phyloP scores from a whole-genome alignment of 495 filamentous ascomycete genomes.

The Lophium mytilinum region DNA sequence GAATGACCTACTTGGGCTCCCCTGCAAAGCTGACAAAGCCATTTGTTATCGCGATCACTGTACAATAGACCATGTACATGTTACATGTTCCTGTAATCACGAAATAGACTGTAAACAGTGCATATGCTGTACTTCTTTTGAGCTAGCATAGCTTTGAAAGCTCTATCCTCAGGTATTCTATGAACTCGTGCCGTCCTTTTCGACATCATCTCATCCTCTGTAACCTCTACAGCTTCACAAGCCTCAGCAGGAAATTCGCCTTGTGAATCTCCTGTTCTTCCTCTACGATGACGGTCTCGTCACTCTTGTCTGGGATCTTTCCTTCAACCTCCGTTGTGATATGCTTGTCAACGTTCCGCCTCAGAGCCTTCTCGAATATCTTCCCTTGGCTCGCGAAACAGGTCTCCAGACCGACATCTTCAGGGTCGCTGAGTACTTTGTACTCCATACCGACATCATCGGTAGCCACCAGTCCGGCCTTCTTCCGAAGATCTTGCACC shows the following conservation, averaged over 20 bases:
- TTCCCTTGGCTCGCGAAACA: conserved; percentile 62
- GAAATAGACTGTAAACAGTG: too few relatives aligned
- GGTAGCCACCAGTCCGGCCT: conserved; percentile 68
- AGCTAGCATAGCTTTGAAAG: background rate
- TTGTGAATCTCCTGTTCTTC: conserved; percentile 88
- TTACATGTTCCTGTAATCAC: too few relatives aligned
- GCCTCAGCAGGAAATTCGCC: conserved; percentile 72
- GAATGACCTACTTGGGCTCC: too few relatives aligned
- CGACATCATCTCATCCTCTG: background rate
- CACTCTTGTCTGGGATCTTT: conserved; percentile 47
- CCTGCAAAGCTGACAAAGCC: too few relatives aligned
- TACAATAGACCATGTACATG: too few relatives aligned
- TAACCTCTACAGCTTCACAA: conserved; percentile 60
- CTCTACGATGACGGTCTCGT: conserved; percentile 61
- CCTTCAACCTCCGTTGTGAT: conserved; percentile 55
- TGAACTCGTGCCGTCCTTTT: background rate
- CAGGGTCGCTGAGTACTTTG: conserved; percentile 63
- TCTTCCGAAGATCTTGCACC: conserved; percentile 72
- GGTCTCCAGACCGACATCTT: conserved; percentile 62
- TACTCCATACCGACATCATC: conserved; percentile 87
- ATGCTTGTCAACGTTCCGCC: conserved; percentile 72
- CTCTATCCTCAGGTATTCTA: background rate
- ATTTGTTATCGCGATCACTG: too few relatives aligned
- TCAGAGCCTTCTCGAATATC: conserved; percentile 69
- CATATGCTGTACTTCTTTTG: too few relatives aligned